Evolutionary conservation across 1,284 basidiomycete species (phyloP), one percentile per base, ranked within the genome.

Genomic region (Hemileia vastatrix): DNA sequence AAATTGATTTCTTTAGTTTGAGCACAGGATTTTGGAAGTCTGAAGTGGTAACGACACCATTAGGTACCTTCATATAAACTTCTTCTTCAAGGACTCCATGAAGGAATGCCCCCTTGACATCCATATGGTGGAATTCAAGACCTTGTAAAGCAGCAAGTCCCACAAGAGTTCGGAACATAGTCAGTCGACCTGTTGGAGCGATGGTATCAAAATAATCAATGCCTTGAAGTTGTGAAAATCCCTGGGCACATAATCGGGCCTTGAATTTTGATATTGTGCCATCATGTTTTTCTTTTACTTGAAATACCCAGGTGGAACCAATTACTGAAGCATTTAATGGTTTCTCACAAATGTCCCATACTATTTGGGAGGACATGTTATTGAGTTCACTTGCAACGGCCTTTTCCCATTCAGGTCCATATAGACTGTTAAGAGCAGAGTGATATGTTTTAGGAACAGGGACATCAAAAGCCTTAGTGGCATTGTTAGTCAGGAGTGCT

Each of bases 141-240:
- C 75, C 72, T 24, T 75, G 50, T 2, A 54, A 11, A 1, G 78
- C 74, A 5, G 78, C 77, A 0, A 80, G 63, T 0, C 77, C 72
- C 0, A 80, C 68, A 2, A 80, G 55, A 1, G 74, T 62, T 0
- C 76, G 65, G n/a, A 79, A 71, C 0, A 77, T 75, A 0, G 72
- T 59, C 1, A 77, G 70, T 11, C 72, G 70, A 3, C 75, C 75
- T 0, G 80, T 73, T 0, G 79, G 79, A 0, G 78, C 68, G 57
- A 72, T 79, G 0, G 77, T 80, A 33, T 80, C 71, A 21, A 76
- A 72, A 64, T 77, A 81, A 63, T 82, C 77, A 0, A 78, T 49
- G 0, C 79, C 76, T 2, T 69, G 69, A 0, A 71, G 63, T 66
- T 82, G 81, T 0, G 69, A 70, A 70, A 78, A 81, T 1, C 80